These are phyloP conservation scores for Gossypium stocksii DNA, from an alignment of 345 rosid genomes.

Conservation along the genomic window DNA sequence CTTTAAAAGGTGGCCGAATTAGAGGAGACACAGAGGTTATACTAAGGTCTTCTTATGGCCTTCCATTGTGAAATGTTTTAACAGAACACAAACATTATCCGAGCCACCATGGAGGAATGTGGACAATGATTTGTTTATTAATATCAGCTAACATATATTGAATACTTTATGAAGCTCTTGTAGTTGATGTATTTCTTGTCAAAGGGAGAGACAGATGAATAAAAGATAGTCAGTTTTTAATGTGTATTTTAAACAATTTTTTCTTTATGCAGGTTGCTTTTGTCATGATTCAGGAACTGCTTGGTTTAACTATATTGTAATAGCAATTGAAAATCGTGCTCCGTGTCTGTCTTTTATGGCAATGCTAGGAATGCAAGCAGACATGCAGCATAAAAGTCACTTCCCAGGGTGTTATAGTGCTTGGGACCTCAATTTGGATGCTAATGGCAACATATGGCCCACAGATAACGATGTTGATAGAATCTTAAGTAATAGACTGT, in stretches of 20 bases:
- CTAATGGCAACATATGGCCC: slow-evolving; percentile 26
- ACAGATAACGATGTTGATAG: slow-evolving; percentile 26
- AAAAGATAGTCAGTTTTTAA: background rate
- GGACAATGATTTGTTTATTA: background rate
- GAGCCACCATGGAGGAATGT: background rate
- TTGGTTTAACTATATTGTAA: background rate
- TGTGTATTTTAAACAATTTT: background rate
- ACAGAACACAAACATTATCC: background rate
- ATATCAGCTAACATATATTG: background rate
- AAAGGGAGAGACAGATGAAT: too few species aligned
- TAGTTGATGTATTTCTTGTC: too few species aligned
- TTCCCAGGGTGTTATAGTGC: slow-evolving; percentile 22
- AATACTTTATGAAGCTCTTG: too few species aligned
- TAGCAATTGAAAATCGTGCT: slow-evolving; percentile 8
- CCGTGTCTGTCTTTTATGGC: slow-evolving; percentile 19
- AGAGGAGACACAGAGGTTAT: background rate
- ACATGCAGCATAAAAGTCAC: slow-evolving; percentile 31
- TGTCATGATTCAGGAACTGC: background rate
- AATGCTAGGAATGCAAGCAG: slow-evolving; percentile 33
- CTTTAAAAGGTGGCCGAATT: background rate
- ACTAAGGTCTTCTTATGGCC: background rate
- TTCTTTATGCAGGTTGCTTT: slow-evolving; percentile 25
- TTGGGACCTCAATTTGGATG: slow-evolving; percentile 29
- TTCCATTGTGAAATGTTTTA: background rate
- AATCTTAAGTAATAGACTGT: slow-evolving; percentile 22